Percentiles rank a stretch among this genome's conserved stretches.
Evolutionary conservation across 2,329 filamentous ascomycete genomes (phyloP).

Genomic region (Hysterium pulicare): DNA sequence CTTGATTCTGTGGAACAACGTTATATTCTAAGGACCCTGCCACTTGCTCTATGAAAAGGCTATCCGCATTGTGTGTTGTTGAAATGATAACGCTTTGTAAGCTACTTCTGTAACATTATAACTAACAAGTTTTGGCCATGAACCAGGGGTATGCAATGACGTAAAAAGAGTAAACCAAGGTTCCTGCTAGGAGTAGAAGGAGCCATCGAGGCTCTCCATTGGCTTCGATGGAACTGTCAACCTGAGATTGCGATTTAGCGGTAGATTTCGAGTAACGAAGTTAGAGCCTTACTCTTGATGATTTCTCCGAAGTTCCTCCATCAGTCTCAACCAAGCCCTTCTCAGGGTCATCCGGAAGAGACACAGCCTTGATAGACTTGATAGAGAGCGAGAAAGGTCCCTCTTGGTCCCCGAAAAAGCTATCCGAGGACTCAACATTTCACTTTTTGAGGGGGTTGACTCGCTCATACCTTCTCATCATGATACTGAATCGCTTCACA

Average conservation of each 20-base stretch:
- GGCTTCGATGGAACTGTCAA: not conserved
- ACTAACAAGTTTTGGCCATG: not conserved
- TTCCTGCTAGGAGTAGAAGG: not conserved
- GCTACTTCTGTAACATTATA: too few relatives aligned
- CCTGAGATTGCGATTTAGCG: not conserved
- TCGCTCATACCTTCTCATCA: constrained; percentile 71
- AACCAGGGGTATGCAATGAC: not conserved
- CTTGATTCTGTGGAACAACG: too few relatives aligned
- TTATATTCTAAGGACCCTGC: too few relatives aligned
- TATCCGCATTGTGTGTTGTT: too few relatives aligned
- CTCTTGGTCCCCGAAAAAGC: constrained; percentile 72
- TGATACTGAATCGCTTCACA: constrained; percentile 68
- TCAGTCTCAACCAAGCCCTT: constrained; percentile 8
- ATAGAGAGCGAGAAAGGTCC: constrained; percentile 63
- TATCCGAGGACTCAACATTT: constrained; percentile 35
- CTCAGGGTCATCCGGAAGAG: constrained; percentile 21
- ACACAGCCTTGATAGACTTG: constrained; percentile 51
- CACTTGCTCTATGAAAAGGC: too few relatives aligned
- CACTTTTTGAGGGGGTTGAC: not conserved
- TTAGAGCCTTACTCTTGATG: not conserved
- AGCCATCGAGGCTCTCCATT: not conserved
- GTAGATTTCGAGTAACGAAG: not conserved
- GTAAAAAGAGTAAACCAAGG: not conserved
- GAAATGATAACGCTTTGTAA: too few relatives aligned
- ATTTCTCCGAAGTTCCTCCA: not conserved